Evolutionary conservation across 257 asterid species (phyloP).

Genomic region (Paraleonurus japonicus): DNA sequence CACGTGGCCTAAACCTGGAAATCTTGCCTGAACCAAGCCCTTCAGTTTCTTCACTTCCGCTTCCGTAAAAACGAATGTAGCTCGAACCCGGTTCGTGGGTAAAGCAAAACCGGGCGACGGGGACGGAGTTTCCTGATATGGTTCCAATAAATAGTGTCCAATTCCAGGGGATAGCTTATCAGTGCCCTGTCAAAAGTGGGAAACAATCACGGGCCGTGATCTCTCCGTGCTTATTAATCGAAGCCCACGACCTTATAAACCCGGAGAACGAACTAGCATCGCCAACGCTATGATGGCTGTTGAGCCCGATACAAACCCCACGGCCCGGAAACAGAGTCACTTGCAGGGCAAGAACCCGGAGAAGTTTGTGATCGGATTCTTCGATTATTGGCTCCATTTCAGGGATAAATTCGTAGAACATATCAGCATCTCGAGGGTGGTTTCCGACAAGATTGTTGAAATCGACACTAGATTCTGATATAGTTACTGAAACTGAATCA

Average conservation of each 20-base stretch:
- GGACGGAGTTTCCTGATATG: not conserved
- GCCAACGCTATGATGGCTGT: conserved; percentile 41
- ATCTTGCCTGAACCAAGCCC: conserved; percentile 21
- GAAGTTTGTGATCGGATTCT: conserved; percentile 10
- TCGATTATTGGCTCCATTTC: conserved; percentile 17
- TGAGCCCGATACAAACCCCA: conserved; percentile 44
- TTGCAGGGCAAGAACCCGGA: conserved; percentile 41
- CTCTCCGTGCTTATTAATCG: conserved; percentile 25
- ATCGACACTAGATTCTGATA: conserved; percentile 28
- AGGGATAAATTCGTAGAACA: conserved; percentile 42
- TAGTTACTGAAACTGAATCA: conserved; percentile 32
- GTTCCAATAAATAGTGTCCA: conserved; percentile 24
- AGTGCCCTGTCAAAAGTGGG: conserved; percentile 27
- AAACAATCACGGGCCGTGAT: not conserved
- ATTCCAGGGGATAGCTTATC: conserved; percentile 29
- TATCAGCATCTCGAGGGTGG: conserved; percentile 37
- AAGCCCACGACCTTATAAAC: conserved; percentile 47
- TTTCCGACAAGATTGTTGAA: conserved; percentile 30
- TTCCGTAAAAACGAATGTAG: conserved; percentile 34
- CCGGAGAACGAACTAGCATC: conserved; percentile 39
- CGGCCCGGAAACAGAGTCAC: conserved; percentile 42
- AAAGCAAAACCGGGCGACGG: not conserved
- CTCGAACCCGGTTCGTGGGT: conserved; percentile 35
- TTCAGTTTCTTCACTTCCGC: conserved; percentile 35
- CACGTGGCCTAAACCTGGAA: conserved; percentile 21